Conservation (phyloP, 176 grass and related monocot genomes). For the Juncus effusus region DNA sequence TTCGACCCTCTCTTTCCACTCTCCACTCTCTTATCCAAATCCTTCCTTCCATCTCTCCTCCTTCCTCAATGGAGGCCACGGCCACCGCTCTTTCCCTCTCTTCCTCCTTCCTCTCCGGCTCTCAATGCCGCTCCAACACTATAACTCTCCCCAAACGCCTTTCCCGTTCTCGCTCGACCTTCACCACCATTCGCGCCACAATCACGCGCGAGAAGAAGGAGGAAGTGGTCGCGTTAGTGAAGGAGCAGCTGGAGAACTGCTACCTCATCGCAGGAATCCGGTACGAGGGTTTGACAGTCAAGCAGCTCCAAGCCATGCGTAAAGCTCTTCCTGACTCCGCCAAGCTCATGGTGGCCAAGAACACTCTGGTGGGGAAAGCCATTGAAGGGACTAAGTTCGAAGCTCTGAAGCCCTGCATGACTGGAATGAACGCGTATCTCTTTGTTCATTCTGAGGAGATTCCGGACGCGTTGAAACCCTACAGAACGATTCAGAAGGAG, state of each 20-base stretch:
- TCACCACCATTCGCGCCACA: conserved; percentile 56
- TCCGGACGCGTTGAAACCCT: conserved; percentile 68
- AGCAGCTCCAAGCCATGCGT: conserved; percentile 78
- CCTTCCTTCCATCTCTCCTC: conserved; percentile 7
- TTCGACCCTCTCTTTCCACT: conserved; percentile 30
- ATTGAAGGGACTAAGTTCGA: conserved; percentile 83
- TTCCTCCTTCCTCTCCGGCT: conserved; percentile 31
- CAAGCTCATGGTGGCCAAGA: conserved; percentile 74
- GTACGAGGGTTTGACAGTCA: conserved; percentile 83
- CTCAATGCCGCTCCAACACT: conserved; percentile 16
- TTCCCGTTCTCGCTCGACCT: conserved; percentile 37
- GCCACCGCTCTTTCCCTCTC: conserved; percentile 40
- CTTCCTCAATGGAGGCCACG: conserved; percentile 53
- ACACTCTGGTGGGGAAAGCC: conserved; percentile 86
- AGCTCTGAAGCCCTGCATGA: conserved; percentile 75
- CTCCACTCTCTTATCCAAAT: conserved; percentile 13
- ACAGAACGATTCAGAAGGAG: conserved; percentile 69
- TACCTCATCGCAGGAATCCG: conserved; percentile 81
- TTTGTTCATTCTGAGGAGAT: conserved; percentile 96
- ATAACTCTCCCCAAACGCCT: conserved; percentile 15
- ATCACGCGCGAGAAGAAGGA: conserved; percentile 68
- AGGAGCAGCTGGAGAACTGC: conserved; percentile 79
- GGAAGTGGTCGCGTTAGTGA: conserved; percentile 50
- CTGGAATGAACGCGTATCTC: conserved; percentile 96
- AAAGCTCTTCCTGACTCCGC: conserved; percentile 58